Base-by-base conservation (phyloP, 176 grass and related monocot species). In the Hordeum marinum region DNA sequence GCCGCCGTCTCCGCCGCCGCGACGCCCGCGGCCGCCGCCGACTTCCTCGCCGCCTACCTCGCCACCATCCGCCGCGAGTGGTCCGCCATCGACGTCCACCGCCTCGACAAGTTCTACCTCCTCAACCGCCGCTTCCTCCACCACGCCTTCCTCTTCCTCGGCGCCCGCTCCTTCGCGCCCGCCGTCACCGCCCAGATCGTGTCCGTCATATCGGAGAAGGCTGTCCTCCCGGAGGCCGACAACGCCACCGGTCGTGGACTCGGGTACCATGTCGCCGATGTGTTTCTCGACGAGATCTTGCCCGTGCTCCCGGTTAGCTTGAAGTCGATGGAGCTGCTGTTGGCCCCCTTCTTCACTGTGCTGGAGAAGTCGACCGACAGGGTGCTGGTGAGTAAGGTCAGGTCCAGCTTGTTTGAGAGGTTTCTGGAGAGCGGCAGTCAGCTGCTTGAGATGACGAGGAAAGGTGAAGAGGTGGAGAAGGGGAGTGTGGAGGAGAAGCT, bases 51-150 rank as follows among this genome's bases (percentile, higher is more conserved):
- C 11, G 85, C 93, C 69, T 88, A 82, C 86, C 77, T 99, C 64
- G 10, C 89, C 82, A 99, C 93, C n/a, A 85, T 99, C 74, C 88
- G 84, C 79, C 91, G 93, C 21, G 96, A 99, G 87, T 99, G 96
- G 96, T 29, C 78, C 29, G 80, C 73, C 89, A 99, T 99, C 88
- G 91, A 99, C 79, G 76, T 74, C 70, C 96, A 96, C 85, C 93
- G 91, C 74, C 86, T 99, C 75, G 96, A 99, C 79, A 99, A 99
- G 86, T 99, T 99, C 86, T 99, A 96, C 84, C 90, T 99, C 68
- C 82, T 99, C 75, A 93, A 92, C 82, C 87, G 96, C 48, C 81
- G 91, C 1, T 94, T 99, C 87, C 83, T 94, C 66, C 58, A 37
- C 81, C 93, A 99, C 80, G 66, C 85, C 61, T 96, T 99, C 74